These are phyloP conservation scores for Penicillium roqueforti DNA, from an alignment of 495 filamentous ascomycete genomes.

Conservation along the genomic window DNA sequence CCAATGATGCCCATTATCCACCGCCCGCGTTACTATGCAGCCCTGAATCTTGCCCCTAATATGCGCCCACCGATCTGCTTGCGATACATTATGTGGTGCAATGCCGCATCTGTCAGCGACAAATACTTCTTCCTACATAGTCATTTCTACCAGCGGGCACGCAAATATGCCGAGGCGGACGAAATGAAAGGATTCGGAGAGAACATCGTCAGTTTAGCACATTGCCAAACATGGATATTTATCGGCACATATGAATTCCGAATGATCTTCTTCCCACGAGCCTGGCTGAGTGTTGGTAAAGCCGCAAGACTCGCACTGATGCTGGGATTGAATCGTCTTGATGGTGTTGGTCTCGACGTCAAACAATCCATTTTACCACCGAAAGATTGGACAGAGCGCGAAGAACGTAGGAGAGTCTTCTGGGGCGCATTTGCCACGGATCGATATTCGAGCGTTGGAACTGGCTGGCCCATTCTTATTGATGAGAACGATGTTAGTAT, in stretches of 20 bases:
- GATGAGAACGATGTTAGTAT: constrained; percentile 79
- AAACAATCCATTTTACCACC: constrained; percentile 85
- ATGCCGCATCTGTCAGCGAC: constrained; percentile 77
- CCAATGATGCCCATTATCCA: constrained; percentile 84
- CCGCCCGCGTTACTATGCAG: constrained; percentile 75
- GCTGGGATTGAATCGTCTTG: constrained; percentile 89
- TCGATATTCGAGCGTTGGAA: constrained; percentile 93
- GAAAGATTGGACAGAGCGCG: constrained; percentile 87
- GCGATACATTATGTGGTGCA: constrained; percentile 90
- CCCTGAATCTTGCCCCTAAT: constrained; percentile 77
- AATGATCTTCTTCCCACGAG: constrained; percentile 95
- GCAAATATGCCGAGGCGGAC: constrained; percentile 85
- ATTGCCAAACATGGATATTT: constrained; percentile 78
- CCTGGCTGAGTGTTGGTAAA: constrained; percentile 88
- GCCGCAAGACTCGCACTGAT: constrained; percentile 75
- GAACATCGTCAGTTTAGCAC: constrained; percentile 71
- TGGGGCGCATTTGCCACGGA: constrained; percentile 92
- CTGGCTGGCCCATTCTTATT: constrained; percentile 92
- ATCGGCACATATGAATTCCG: constrained; percentile 87
- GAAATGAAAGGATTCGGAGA: constrained; percentile 95
- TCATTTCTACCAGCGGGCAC: constrained; percentile 80
- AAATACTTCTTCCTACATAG: constrained; percentile 73
- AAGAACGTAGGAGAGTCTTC: constrained; percentile 88
- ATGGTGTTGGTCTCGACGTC: constrained; percentile 81
- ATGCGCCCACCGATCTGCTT: constrained; percentile 84